Evolutionary conservation across 2,329 filamentous ascomycete genomes (phyloP), one percentile per base, ranked within the genome.

Genomic region (Aureobasidium sp.): DNA sequence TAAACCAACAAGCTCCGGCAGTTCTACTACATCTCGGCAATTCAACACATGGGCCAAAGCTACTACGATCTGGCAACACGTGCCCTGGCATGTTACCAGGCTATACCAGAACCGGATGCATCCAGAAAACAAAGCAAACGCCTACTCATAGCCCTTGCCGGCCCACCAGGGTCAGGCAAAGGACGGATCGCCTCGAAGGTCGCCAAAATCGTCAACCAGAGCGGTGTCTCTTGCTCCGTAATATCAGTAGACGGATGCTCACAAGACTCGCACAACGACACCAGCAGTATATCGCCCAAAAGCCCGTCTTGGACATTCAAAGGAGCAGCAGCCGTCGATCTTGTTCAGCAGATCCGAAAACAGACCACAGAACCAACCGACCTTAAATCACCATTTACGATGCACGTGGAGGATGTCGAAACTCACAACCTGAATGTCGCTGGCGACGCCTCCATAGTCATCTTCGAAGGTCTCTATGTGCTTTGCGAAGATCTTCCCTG

Each of bases 381-480:
- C 33, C 38, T 58, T 23, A 58, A 58, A 21, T 58, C 55, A 29
- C 55, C 55, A 13, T 58, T 46, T 8, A 33, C 43, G 13, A 23
- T 49, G n/a, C 55, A 58, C 15, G 43, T 58, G 29, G 55, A 58
- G 9, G 33, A 58, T 23, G 33, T 58, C 21, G 43, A 49, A 13
- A 4, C 21, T 21, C 29, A 58, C 13, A 31, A 38, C 1, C 4
- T 58, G 15, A 49, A 49, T n/a, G 33, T 31, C 15, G 55, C 55
- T 9, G 42, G 55, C 25, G 55, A 58, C n/a, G 55, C 55, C 6
- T 58, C 55, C 2, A 58, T 58, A 37, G 55, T 58, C 23, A 58
- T 58, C 9, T 58, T 58, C 25, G 55, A 58, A 19, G 55, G 55
- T 19, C 55, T 58, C 27, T 58, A 58, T 23, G 11, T 58, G n/a